A percentile compares a stretch with the other conserved stretches of the same genome.
Conservation (phyloP, 2,329 filamentous ascomycete species). For the Verticillium nubilum region DNA sequence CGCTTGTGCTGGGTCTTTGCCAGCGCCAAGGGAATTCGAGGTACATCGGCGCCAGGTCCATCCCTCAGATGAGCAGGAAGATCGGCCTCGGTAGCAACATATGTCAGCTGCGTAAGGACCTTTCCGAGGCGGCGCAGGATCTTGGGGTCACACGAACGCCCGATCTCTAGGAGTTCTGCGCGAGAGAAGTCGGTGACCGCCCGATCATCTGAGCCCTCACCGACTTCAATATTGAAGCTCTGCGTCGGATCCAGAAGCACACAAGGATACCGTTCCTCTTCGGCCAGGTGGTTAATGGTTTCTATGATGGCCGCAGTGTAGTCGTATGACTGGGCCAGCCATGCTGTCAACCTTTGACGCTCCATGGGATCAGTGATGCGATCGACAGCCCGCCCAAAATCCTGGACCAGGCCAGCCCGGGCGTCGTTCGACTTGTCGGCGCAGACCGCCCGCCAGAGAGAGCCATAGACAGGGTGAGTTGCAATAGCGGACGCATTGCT, state of each 20-base stretch:
- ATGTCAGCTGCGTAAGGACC: constrained; percentile 40
- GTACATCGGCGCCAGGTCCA: constrained; percentile 23
- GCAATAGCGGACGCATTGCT: constrained; percentile 36
- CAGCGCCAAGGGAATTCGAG: constrained; percentile 38
- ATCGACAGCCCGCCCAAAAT: constrained; percentile 34
- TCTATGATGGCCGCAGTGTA: constrained; percentile 36
- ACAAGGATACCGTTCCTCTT: constrained; percentile 35
- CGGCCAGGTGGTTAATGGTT: constrained; percentile 28
- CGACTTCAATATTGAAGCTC: constrained; percentile 20
- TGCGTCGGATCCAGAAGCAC: constrained; percentile 45
- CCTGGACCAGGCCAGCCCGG: constrained; percentile 33
- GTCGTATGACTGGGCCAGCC: constrained; percentile 48
- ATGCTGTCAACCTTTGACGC: constrained; percentile 34
- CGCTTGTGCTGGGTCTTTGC: constrained; percentile 24
- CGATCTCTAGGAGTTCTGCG: constrained; percentile 44
- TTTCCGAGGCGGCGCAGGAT: constrained; percentile 41
- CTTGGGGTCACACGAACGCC: constrained; percentile 41
- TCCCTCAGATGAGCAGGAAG: constrained; percentile 36
- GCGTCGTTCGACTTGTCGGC: constrained; percentile 35
- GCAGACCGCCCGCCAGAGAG: constrained; percentile 43
- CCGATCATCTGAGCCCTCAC: constrained; percentile 15
- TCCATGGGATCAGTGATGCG: constrained; percentile 23
- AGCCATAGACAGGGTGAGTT: constrained; percentile 44
- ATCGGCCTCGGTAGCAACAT: constrained; percentile 30
- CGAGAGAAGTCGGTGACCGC: constrained; percentile 31